Evolutionary conservation across 2,329 filamentous ascomycete species (phyloP).

Genomic region (Bipolaris sorokiniana): DNA sequence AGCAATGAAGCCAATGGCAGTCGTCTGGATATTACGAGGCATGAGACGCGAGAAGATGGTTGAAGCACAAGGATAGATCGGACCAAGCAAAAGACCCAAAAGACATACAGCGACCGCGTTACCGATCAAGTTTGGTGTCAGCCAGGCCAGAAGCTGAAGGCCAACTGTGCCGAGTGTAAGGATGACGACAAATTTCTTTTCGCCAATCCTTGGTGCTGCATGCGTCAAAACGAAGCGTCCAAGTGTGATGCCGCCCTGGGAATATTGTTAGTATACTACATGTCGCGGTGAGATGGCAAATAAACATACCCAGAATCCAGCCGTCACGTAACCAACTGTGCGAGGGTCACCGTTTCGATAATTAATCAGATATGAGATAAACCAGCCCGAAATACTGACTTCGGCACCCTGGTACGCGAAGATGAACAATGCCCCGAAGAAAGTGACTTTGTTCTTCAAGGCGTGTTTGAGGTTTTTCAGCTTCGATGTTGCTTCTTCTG

Average conservation of each 20-base stretch:
- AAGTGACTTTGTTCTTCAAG: slow-evolving; percentile 63
- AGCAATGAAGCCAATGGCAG: slow-evolving; percentile 70
- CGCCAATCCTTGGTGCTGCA: slow-evolving; percentile 70
- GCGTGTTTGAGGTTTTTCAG: slow-evolving; percentile 58
- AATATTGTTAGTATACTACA: slow-evolving; percentile 12
- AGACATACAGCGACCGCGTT: slow-evolving; percentile 60
- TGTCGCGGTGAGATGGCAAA: neutral
- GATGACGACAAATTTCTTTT: slow-evolving; percentile 70
- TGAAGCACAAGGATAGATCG: slow-evolving; percentile 76
- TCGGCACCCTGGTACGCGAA: slow-evolving; percentile 87
- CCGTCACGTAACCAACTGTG: slow-evolving; percentile 78
- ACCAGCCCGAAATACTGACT: slow-evolving; percentile 84
- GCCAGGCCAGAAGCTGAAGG: slow-evolving; percentile 80
- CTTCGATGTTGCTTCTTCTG: slow-evolving; percentile 50
- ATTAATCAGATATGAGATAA: slow-evolving; percentile 81
- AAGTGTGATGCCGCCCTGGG: slow-evolving; percentile 74
- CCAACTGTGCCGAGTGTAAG: slow-evolving; percentile 66
- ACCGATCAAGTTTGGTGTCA: slow-evolving; percentile 70
- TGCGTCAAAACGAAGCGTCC: slow-evolving; percentile 75
- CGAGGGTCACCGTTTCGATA: slow-evolving; percentile 72
- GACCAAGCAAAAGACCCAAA: slow-evolving; percentile 76
- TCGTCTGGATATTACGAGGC: slow-evolving; percentile 65
- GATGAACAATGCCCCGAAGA: slow-evolving; percentile 80
- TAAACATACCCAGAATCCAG: slow-evolving; percentile 64
- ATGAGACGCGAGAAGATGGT: slow-evolving; percentile 68